Evolutionary conservation across 306 rosid genomes (phyloP).

Genomic region (Rosa persica): DNA sequence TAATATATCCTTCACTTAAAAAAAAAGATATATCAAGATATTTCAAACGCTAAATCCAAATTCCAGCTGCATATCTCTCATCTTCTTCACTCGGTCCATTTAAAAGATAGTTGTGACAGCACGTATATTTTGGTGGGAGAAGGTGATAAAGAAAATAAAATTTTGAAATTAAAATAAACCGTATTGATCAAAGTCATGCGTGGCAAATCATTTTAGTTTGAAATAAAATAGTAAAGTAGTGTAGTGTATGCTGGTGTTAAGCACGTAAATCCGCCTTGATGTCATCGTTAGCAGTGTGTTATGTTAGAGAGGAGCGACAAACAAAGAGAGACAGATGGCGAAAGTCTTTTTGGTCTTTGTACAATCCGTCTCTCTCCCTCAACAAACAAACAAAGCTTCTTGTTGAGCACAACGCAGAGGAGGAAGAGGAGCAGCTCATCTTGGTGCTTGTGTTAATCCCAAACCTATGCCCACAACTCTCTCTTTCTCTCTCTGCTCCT

Average conservation of each 20-base stretch:
- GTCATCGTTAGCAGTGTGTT: conserved; percentile 45
- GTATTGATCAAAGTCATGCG: too few species aligned
- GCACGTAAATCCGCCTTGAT: conserved; percentile 67
- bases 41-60: too few species aligned
- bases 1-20: too few species aligned
- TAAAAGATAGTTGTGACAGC: background rate
- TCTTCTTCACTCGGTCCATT: too few species aligned
- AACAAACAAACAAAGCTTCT: background rate
- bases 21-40: too few species aligned
- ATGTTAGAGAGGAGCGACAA: background rate
- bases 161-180: too few species aligned
- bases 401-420: conserved; percentile 28
- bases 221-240: too few species aligned
- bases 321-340: conserved; percentile 23
- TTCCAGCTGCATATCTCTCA: too few species aligned
- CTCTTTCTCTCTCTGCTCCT: conserved; percentile 17
- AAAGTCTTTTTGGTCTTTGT: conserved; percentile 46
- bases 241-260: background rate
- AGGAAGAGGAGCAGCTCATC: conserved; percentile 22
- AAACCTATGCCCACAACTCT: conserved; percentile 11
- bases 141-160: too few species aligned
- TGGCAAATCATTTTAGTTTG: too few species aligned
- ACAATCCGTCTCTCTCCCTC: conserved; percentile 35
- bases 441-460: conserved; percentile 29
- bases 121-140: background rate